A percentile compares a stretch with the other conserved stretches of the same genome.
Conservation (phyloP, 306 rosid species). For the Quercus engelmannii region DNA sequence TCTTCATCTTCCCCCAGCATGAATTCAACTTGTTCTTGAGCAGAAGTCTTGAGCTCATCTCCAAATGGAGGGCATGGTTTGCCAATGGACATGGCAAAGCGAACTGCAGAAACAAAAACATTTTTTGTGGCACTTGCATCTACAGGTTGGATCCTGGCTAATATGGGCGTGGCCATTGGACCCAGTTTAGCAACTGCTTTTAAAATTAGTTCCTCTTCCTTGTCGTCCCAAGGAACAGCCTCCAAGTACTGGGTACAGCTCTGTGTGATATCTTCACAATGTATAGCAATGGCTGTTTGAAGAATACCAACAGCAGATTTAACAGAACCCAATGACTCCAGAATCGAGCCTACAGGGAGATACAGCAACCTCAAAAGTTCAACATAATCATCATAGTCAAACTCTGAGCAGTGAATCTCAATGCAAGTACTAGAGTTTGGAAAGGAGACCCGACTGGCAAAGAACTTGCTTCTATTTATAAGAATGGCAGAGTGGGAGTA, state of each 20-base stretch:
- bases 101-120: conserved; percentile 80
- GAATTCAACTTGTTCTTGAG: conserved; percentile 93
- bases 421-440: conserved; percentile 18
- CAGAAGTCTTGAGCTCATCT: conserved; percentile 74
- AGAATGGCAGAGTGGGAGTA: conserved; percentile 28
- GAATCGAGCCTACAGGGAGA: conserved; percentile 18
- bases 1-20: conserved; percentile 76
- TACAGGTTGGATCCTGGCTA: conserved; percentile 35
- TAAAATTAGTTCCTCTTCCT: conserved; percentile 34
- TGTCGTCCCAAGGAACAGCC: conserved; percentile 39
- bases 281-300: conserved; percentile 17
- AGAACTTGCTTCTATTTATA: conserved; percentile 28
- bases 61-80: conserved; percentile 73
- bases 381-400: conserved; percentile 30
- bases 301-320: conserved; percentile 26
- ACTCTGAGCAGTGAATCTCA: conserved; percentile 25
- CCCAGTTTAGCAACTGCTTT: conserved; percentile 30
- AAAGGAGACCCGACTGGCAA: conserved; percentile 19
- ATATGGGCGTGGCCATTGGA: conserved; percentile 29
- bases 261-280: conserved; percentile 27
- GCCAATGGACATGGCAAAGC: conserved; percentile 68
- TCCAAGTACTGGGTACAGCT: conserved; percentile 33
- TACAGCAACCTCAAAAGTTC: conserved; percentile 27
- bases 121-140: conserved; percentile 59
- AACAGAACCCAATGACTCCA: conserved; percentile 27